Conservation (phyloP, 768 basidiomycete genomes). For the Favolaschia claudopus region DNA sequence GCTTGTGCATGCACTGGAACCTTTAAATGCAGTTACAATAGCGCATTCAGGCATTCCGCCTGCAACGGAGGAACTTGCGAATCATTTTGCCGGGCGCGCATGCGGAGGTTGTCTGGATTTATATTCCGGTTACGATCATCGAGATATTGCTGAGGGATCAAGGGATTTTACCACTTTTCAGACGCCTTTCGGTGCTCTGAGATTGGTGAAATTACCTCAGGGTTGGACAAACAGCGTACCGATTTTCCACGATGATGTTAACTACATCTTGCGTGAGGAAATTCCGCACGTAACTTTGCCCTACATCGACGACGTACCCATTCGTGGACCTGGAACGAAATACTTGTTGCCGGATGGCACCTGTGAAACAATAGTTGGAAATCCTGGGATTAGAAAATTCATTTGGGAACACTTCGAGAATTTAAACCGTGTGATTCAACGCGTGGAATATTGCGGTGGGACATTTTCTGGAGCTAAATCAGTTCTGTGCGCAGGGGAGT, state of each 20-base stretch:
- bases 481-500: slow-evolving; percentile 41
- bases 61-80: slow-evolving; percentile 19
- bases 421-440: slow-evolving; percentile 16
- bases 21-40: slow-evolving; percentile 33
- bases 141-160: slow-evolving; percentile 29
- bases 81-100: slow-evolving; percentile 18
- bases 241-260: slow-evolving; percentile 40
- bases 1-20: slow-evolving; percentile 35
- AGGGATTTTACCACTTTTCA: slow-evolving; percentile 40
- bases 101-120: slow-evolving; percentile 33
- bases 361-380: slow-evolving; percentile 30
- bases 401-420: slow-evolving; percentile 27
- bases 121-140: slow-evolving; percentile 36
- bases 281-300: slow-evolving; percentile 34
- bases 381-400: slow-evolving; percentile 23
- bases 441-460: slow-evolving; percentile 5
- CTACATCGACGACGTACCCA: slow-evolving; percentile 39
- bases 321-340: slow-evolving; percentile 32
- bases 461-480: slow-evolving; percentile 39
- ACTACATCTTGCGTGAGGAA: slow-evolving; percentile 33
- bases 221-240: slow-evolving; percentile 41
- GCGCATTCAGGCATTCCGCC: slow-evolving; percentile 31
- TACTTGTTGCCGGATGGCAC: slow-evolving; percentile 28
- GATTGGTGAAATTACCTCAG: slow-evolving; percentile 34
- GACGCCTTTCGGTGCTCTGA: slow-evolving; percentile 29